Conservation (phyloP, 352 stramenopile genomes). For the Globisporangium orthogonon region DNA sequence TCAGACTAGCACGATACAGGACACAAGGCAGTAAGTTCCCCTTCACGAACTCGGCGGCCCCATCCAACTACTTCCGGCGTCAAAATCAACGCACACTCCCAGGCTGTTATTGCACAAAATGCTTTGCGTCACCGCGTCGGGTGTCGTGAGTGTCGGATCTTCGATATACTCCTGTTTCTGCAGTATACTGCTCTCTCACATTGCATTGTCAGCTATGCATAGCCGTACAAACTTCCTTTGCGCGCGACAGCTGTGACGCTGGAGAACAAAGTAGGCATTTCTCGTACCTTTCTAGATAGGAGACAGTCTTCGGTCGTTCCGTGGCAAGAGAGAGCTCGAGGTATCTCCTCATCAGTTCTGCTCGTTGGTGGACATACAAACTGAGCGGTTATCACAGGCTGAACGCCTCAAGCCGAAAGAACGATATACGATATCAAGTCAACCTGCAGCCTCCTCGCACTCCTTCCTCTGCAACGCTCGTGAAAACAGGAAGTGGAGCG, state of each 20-base stretch:
- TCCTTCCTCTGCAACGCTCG: constrained; percentile 28
- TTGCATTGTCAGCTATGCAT: not conserved
- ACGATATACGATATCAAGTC: not conserved
- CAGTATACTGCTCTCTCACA: constrained; percentile 20
- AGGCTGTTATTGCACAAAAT: constrained; percentile 30
- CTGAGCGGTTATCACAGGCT: not conserved
- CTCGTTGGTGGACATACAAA: not conserved
- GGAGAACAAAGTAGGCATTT: too few relatives aligned
- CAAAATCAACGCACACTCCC: constrained; percentile 24
- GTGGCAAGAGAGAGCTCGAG: constrained; percentile 19
- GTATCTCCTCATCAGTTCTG: constrained; percentile 30
- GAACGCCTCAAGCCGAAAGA: not conserved
- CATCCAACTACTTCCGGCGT: not conserved
- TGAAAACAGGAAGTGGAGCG: constrained; percentile 42
- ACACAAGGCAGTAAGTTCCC: not conserved
- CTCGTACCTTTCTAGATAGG: constrained; percentile 29
- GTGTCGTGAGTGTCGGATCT: constrained; percentile 25
- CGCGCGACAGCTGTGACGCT: too few relatives aligned
- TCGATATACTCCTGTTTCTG: constrained; percentile 41
- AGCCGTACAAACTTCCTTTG: too few relatives aligned
- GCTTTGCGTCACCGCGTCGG: constrained; percentile 22
- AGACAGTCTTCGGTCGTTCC: constrained; percentile 24
- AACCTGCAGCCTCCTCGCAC: constrained; percentile 31
- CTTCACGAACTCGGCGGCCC: not conserved
- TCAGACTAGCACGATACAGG: constrained; percentile 16